A percentile compares a stretch with the other conserved stretches of the same genome.
Evolutionary conservation across 2,329 filamentous ascomycete genomes (phyloP).

Genomic region (Lizonia empirigonia): DNA sequence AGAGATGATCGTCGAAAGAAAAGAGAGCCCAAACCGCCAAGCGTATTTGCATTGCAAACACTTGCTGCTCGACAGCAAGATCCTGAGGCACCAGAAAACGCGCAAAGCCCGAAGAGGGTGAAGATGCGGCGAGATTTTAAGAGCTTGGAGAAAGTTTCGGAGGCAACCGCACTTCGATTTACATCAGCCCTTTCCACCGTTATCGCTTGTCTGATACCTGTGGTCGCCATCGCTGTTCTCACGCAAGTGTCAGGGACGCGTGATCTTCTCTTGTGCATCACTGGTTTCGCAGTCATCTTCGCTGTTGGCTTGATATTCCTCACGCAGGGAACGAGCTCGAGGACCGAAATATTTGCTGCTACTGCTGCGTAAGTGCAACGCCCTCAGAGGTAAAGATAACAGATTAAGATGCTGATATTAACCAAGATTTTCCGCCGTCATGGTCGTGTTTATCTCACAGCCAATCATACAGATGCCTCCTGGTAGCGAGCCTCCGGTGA

Average conservation of each 20-base stretch:
- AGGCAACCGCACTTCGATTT: not conserved
- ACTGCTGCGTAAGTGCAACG: conserved; percentile 19
- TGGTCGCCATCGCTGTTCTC: not conserved
- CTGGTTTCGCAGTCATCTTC: not conserved
- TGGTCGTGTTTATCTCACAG: conserved; percentile 8
- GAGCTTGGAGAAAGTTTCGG: not conserved
- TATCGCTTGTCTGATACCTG: not conserved
- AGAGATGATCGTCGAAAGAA: not conserved
- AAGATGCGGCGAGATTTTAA: not conserved
- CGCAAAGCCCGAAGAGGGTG: not conserved
- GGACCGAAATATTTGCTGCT: conserved; percentile 20
- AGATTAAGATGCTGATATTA: not conserved
- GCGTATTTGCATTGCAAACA: too few relatives aligned
- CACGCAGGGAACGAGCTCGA: conserved; percentile 14
- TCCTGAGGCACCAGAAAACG: too few relatives aligned
- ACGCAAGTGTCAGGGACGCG: not conserved
- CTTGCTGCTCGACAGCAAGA: too few relatives aligned
- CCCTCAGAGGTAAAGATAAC: too few relatives aligned
- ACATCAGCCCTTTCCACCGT: conserved; percentile 1
- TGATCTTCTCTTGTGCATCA: conserved; percentile 1
- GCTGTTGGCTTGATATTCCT: conserved; percentile 10
- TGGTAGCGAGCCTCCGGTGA: not conserved
- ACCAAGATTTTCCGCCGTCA: conserved; percentile 1
- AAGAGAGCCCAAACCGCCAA: too few relatives aligned
- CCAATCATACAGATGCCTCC: not conserved